Evolutionary conservation across 2,329 filamentous ascomycete genomes (phyloP).

Genomic region (Sarocladiaceae sp.): DNA sequence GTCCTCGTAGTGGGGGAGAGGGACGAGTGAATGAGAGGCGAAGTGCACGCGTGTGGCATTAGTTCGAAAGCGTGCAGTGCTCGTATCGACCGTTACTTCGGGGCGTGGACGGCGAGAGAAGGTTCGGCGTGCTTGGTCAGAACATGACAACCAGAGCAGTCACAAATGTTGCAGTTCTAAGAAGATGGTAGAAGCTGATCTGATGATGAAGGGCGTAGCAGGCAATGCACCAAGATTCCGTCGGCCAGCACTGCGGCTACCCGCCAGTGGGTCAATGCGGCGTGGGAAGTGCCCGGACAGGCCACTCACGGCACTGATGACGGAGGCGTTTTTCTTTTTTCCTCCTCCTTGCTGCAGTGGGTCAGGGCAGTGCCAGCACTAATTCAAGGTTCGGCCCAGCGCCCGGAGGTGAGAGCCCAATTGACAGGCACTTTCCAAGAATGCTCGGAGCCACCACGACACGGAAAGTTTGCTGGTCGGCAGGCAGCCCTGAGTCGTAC

Average conservation of each 20-base stretch:
- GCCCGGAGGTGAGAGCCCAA: background rate
- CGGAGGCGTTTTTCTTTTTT: slow-evolving; percentile 10
- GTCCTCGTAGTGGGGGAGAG: slow-evolving; percentile 14
- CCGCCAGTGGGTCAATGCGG: background rate
- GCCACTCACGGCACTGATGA: slow-evolving; percentile 6
- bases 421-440: no score
- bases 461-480: no score
- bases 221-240: background rate
- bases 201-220: slow-evolving; percentile 4
- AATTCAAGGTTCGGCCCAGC: slow-evolving; percentile 5
- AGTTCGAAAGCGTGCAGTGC: background rate
- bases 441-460: no score
- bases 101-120: background rate
- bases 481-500: no score
- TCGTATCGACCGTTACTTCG: background rate
- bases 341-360: background rate
- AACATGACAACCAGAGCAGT: slow-evolving; percentile 2
- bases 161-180: background rate
- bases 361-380: slow-evolving; percentile 1
- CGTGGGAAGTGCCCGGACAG: background rate
- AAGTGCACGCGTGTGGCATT: slow-evolving; percentile 9
- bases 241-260: background rate
- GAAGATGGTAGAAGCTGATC: background rate
- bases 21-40: slow-evolving; percentile 12
- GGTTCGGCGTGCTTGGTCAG: background rate